Percentiles rank a stretch among this genome's conserved stretches.
Evolutionary conservation across 108 stramenopile genomes (phyloP).

Genomic region (Seminavis robusta): DNA sequence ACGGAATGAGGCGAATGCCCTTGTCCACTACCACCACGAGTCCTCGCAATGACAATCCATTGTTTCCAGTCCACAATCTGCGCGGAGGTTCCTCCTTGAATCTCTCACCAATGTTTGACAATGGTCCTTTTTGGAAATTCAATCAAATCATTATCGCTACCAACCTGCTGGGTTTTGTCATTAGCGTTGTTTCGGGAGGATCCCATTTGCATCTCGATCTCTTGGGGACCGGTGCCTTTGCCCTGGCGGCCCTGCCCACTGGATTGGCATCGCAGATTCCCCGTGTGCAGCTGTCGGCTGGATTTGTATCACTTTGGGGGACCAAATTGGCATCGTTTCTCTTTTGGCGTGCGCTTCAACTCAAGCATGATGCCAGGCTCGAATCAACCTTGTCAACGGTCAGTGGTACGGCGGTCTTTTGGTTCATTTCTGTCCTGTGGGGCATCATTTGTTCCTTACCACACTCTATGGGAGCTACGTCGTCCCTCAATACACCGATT

Average conservation of each 20-base stretch:
- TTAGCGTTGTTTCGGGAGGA: conserved; percentile 3
- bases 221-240: conserved; percentile 80
- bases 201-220: conserved; percentile 70
- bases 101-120: no score
- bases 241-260: conserved; percentile 31
- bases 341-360: conserved; percentile 55
- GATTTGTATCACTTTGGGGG: conserved; percentile 52
- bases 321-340: conserved; percentile 67
- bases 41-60: no score
- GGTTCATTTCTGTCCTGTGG: conserved; percentile 70
- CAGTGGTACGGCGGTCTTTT: conserved; percentile 57
- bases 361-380: conserved; percentile 56
- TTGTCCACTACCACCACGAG: no score
- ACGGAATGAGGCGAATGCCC: no score
- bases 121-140: background rate
- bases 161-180: conserved; percentile 10
- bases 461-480: conserved; percentile 57
- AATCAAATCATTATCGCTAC: conserved; percentile 6
- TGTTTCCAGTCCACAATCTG: no score
- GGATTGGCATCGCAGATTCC: conserved; percentile 3
- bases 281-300: conserved; percentile 32
- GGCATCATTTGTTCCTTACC: conserved; percentile 62
- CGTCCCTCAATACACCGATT: conserved; percentile 9
- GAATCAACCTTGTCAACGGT: conserved; percentile 39
- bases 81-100: no score